Conservation (phyloP, 2,329 filamentous ascomycete genomes). For the Eutypa lata region DNA sequence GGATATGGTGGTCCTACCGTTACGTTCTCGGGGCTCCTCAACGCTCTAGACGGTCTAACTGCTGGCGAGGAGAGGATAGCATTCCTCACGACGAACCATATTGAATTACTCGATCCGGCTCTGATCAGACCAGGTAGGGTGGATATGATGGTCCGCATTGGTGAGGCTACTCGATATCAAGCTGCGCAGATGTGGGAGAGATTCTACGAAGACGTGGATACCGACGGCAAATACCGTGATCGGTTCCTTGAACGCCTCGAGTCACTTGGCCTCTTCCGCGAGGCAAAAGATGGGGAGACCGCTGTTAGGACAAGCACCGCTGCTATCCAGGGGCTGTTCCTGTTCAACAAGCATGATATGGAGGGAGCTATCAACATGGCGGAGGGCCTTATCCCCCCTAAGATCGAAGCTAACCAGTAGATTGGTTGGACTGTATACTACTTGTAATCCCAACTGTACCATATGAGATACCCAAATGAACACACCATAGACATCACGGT, state of each 20-base stretch:
- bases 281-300: constrained; percentile 44
- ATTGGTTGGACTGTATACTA: constrained; percentile 3
- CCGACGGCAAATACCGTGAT: constrained; percentile 56
- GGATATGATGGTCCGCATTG: constrained; percentile 88
- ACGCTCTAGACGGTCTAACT: constrained; percentile 85
- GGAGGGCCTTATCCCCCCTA: constrained; percentile 59
- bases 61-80: constrained; percentile 92
- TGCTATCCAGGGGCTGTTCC: constrained; percentile 87
- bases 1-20: constrained; percentile 86
- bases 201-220: constrained; percentile 84
- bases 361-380: constrained; percentile 82
- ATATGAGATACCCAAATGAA: constrained; percentile 22
- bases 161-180: constrained; percentile 82
- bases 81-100: constrained; percentile 92
- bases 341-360: constrained; percentile 92
- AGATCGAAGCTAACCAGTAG: constrained; percentile 46
- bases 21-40: constrained; percentile 88
- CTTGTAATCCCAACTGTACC: constrained; percentile 16
- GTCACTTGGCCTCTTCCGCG: constrained; percentile 66
- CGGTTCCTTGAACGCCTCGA: constrained; percentile 70
- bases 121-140: constrained; percentile 88
- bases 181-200: constrained; percentile 87
- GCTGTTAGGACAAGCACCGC: constrained; percentile 73
- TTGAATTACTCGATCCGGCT: constrained; percentile 84
- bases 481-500: no score